Evolutionary conservation across 2,329 filamentous ascomycete species (phyloP).

Genomic region (Pestalotiopsis sp.): DNA sequence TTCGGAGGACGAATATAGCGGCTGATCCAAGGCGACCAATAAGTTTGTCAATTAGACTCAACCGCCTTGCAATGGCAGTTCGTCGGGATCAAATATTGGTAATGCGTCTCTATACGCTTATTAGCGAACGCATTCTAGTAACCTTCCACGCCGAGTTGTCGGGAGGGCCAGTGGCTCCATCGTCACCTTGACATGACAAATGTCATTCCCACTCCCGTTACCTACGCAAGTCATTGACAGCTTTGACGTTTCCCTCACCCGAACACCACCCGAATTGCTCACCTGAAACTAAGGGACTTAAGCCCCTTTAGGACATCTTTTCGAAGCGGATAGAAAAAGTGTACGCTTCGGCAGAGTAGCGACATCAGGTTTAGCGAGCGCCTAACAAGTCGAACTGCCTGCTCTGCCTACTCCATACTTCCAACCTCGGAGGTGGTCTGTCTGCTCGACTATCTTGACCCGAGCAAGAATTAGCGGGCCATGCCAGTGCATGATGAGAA

Average conservation of each 20-base stretch:
- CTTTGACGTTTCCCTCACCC: neutral
- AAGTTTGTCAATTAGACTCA: neutral
- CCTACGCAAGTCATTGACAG: neutral
- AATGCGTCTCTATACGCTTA: neutral
- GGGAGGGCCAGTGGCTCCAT: neutral
- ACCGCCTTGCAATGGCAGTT: neutral
- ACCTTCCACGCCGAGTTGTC: neutral
- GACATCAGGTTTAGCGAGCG: neutral
- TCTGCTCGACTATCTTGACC: neutral
- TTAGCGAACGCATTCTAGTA: neutral
- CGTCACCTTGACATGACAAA: neutral
- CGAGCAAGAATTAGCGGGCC: neutral
- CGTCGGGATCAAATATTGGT: neutral
- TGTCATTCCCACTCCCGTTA: neutral
- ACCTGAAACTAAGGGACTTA: constrained; percentile 1
- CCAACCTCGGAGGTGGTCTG: neutral
- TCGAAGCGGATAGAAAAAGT: neutral
- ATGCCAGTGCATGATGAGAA: neutral
- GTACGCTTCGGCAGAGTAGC: neutral
- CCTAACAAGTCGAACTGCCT: neutral
- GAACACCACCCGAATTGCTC: neutral
- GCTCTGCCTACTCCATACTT: neutral
- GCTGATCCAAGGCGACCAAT: constrained; percentile 8
- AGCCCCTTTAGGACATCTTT: neutral
- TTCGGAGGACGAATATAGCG: neutral